Conservation (phyloP, 2,329 filamentous ascomycete genomes). For the Fusarium begoniae region DNA sequence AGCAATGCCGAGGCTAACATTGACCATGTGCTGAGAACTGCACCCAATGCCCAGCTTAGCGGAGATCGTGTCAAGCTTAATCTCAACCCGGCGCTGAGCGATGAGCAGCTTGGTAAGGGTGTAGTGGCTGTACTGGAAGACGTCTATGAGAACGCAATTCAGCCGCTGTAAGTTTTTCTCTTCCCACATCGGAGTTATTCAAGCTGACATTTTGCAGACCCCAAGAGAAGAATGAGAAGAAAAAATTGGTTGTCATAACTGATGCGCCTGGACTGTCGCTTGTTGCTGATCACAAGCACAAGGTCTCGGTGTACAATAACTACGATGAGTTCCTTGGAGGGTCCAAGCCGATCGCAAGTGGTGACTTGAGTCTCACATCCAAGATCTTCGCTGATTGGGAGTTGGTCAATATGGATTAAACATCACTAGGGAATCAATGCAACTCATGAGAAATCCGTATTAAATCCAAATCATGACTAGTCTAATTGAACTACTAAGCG, state of each 20-base stretch:
- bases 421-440: rapidly evolving
- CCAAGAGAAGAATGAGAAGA: not conserved
- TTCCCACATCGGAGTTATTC: rapidly evolving
- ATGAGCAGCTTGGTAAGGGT: not conserved
- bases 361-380: not conserved
- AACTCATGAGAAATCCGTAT: not conserved
- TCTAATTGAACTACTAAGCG: not conserved
- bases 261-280: not conserved
- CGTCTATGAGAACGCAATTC: not conserved
- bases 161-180: not conserved
- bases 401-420: not conserved
- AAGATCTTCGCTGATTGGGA: not conserved
- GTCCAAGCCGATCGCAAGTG: not conserved
- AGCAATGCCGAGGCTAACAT: not conserved
- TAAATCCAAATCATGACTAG: not conserved
- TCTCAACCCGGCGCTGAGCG: not conserved
- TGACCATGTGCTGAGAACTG: not conserved
- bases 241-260: not conserved
- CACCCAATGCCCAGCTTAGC: not conserved
- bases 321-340: not conserved
- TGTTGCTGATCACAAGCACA: not conserved
- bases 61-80: not conserved
- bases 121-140: not conserved
- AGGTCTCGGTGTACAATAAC: not conserved
- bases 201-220: not conserved